phyloP scores from a whole-genome alignment of 2,329 filamentous ascomycete genomes.

The Neurospora sp. region DNA sequence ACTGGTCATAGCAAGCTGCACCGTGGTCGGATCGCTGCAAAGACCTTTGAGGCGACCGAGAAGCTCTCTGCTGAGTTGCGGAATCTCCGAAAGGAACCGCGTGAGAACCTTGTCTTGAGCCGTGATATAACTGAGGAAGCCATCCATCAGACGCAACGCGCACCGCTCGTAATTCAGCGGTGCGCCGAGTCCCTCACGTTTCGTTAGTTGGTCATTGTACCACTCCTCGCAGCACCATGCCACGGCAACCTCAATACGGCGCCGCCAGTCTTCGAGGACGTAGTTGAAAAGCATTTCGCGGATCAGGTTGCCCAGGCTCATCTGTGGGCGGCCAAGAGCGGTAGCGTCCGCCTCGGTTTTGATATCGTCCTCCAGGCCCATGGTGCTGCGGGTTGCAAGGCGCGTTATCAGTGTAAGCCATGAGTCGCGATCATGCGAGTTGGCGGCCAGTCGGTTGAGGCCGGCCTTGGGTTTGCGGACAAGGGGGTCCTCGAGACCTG shows the following conservation, averaged over 20 bases:
- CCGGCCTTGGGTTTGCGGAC: constrained; percentile 57
- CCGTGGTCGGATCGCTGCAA: constrained; percentile 56
- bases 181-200: constrained; percentile 32
- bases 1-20: constrained; percentile 53
- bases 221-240: constrained; percentile 96
- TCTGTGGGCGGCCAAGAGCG: constrained; percentile 19
- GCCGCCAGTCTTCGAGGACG: constrained; percentile 84
- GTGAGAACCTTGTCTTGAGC: constrained; percentile 82
- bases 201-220: constrained; percentile 69
- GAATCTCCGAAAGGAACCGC: constrained; percentile 84
- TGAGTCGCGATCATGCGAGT: constrained; percentile 73
- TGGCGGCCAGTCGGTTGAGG: constrained; percentile 75
- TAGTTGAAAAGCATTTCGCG: constrained; percentile 75
- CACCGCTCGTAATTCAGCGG: constrained; percentile 68
- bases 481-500: constrained; percentile 57
- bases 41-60: constrained; percentile 61
- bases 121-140: constrained; percentile 84
- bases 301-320: constrained; percentile 56
- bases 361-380: constrained; percentile 54
- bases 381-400: constrained; percentile 68
- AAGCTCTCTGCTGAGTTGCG: constrained; percentile 62
- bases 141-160: constrained; percentile 73
- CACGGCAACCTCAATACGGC: constrained; percentile 80
- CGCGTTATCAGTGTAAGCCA: constrained; percentile 85
- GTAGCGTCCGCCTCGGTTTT: constrained; percentile 44